Conservation (phyloP, 768 basidiomycete species). For the Royoungia palumana region DNA sequence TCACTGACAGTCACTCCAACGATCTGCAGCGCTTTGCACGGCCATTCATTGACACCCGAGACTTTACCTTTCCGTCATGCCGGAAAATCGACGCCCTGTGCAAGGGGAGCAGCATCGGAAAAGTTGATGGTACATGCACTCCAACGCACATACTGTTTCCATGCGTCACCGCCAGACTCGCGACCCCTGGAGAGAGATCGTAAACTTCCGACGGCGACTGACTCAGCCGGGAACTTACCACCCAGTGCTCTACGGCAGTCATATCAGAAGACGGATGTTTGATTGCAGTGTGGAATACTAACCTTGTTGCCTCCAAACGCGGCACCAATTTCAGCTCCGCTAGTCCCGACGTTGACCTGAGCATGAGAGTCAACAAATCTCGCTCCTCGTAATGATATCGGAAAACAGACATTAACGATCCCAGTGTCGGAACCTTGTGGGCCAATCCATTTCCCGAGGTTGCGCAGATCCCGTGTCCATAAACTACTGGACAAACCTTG, state of each 20-base stretch:
- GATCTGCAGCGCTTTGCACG: constrained; percentile 4
- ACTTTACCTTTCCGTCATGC: constrained; percentile 30
- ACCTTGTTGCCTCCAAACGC: constrained; percentile 96
- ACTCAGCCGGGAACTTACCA: constrained; percentile 48
- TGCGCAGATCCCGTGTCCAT: constrained; percentile 83
- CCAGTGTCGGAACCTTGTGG: constrained; percentile 87
- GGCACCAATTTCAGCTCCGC: constrained; percentile 74
- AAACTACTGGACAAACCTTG: constrained; percentile 90
- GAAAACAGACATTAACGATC: constrained; percentile 76
- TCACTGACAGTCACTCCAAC: constrained; percentile 15
- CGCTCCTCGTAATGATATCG: not conserved
- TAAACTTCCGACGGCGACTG: constrained; percentile 19
- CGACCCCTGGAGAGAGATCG: constrained; percentile 61
- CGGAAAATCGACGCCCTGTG: constrained; percentile 88
- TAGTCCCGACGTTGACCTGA: constrained; percentile 65
- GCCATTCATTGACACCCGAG: constrained; percentile 2
- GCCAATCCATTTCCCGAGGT: constrained; percentile 90
- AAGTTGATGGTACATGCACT: constrained; percentile 92
- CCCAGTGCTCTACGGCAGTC: constrained; percentile 62
- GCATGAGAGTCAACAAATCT: constrained; percentile 2
- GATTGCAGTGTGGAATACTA: constrained; percentile 4
- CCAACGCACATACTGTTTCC: constrained; percentile 96
- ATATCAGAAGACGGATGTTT: not conserved
- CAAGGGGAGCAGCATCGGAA: constrained; percentile 82
- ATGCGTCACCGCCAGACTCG: constrained; percentile 97